Conservation (phyloP, 2,329 filamentous ascomycete genomes). For the Aschersonia sp. region DNA sequence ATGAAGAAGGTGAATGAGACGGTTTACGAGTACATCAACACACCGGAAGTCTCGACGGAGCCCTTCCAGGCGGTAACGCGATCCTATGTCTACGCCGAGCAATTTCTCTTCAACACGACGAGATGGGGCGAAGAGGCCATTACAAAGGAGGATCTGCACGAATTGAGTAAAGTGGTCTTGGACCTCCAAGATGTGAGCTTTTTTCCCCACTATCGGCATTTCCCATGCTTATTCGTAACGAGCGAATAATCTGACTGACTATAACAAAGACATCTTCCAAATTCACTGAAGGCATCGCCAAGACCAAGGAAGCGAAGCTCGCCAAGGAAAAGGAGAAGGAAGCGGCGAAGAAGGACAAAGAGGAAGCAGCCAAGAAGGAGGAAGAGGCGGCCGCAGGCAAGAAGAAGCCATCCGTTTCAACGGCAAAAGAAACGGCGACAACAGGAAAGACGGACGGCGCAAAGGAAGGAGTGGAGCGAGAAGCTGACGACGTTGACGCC, state of each 20-base stretch:
- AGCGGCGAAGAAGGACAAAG: not conserved
- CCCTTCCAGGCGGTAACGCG: not conserved
- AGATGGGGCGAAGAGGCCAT: not conserved
- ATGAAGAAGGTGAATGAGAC: not conserved
- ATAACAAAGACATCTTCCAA: not conserved
- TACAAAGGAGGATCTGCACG: slow-evolving; percentile 1
- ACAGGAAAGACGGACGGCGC: not conserved
- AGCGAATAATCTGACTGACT: too few species aligned
- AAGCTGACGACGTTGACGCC: not conserved
- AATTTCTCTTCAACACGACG: not conserved
- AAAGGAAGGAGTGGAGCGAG: not conserved
- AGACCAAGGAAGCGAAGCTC: not conserved
- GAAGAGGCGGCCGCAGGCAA: not conserved
- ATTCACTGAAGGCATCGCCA: not conserved
- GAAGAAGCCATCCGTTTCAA: too few species aligned
- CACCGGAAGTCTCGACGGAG: not conserved
- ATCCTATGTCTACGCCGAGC: not conserved
- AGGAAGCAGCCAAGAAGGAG: not conserved
- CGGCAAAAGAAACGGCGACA: not conserved
- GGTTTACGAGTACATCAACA: not conserved
- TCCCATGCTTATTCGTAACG: too few species aligned
- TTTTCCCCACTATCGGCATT: not conserved
- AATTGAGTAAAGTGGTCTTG: not conserved
- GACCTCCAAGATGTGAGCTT: slow-evolving; percentile 1
- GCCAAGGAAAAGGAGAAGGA: not conserved